A percentile compares a stretch with the other conserved stretches of the same genome.
Evolutionary conservation across 2,329 filamentous ascomycete species (phyloP).

Genomic region (Cercospora sp.): DNA sequence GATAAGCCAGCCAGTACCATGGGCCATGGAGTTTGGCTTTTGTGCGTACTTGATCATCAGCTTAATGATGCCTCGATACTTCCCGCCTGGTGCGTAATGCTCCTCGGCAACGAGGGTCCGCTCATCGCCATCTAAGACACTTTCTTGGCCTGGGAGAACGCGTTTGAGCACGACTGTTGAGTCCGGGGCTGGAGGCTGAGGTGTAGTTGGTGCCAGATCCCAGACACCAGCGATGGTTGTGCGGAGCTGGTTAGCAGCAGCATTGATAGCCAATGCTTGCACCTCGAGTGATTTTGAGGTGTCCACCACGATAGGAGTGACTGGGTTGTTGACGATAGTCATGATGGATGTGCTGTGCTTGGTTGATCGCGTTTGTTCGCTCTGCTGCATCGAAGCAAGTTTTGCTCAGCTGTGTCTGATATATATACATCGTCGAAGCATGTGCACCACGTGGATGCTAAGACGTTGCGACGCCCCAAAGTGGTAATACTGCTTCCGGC

Average conservation of each 20-base stretch:
- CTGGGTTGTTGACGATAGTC: background rate
- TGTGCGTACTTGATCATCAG: background rate
- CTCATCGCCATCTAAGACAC: background rate
- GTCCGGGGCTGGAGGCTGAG: background rate
- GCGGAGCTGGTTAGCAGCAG: background rate
- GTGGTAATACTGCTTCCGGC: background rate
- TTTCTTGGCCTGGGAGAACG: background rate
- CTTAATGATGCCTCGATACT: background rate
- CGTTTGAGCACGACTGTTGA: background rate
- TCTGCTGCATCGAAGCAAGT: background rate
- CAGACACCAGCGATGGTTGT: background rate
- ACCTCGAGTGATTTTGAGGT: background rate
- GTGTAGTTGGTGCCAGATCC: background rate
- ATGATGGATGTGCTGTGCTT: background rate
- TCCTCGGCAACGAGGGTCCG: background rate
- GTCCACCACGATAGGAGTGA: background rate
- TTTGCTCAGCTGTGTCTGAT: background rate
- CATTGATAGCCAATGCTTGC: conserved; percentile 2
- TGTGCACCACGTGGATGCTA: background rate
- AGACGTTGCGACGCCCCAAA: background rate
- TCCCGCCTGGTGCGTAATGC: background rate
- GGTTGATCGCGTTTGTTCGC: background rate
- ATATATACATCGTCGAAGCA: background rate
- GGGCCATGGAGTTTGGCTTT: background rate
- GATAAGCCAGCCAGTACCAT: background rate